Percentiles rank a stretch among this genome's conserved stretches.
phyloP scores from a whole-genome alignment of 371 early-diverging fungal genomes.

The Mucor plumbeus region DNA sequence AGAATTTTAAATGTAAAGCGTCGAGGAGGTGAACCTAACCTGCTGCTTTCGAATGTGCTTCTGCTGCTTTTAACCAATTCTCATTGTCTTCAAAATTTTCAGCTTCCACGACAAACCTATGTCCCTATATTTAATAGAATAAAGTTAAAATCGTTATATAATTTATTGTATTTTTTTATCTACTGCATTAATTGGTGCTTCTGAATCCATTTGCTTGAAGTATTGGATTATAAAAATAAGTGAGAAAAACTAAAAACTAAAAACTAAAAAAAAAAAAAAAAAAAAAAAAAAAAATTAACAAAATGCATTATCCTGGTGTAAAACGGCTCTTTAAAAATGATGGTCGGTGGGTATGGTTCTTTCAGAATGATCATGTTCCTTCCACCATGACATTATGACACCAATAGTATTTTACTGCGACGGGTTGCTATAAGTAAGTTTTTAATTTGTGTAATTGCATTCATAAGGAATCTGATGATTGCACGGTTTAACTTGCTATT shows the following conservation, averaged over 20 bases:
- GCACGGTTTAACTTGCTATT: too few species aligned
- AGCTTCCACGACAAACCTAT: conserved; percentile 54
- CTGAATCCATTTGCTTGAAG: conserved; percentile 28
- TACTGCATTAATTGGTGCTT: conserved; percentile 45
- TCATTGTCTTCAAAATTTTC: conserved; percentile 60
- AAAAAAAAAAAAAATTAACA: not conserved
- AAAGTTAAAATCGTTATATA: not conserved
- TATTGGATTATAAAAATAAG: not conserved
- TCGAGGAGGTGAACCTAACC: conserved; percentile 10
- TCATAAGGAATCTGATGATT: too few species aligned
- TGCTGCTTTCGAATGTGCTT: conserved; percentile 55
- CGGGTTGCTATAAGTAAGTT: too few species aligned
- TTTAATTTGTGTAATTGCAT: too few species aligned
- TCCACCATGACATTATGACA: too few species aligned
- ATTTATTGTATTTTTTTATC: not conserved
- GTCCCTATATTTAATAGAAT: conserved; percentile 41
- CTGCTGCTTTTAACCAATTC: conserved; percentile 52
- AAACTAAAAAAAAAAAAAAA: not conserved
- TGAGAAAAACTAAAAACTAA: not conserved
- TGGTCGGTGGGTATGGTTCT: too few species aligned
- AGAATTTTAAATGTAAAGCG: not conserved
- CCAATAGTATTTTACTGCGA: too few species aligned
- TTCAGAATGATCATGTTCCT: too few species aligned
- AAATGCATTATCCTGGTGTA: not conserved
- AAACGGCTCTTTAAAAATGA: not conserved